Conservation (phyloP, 768 basidiomycete species). For the Macrolepiota albuminosa region DNA sequence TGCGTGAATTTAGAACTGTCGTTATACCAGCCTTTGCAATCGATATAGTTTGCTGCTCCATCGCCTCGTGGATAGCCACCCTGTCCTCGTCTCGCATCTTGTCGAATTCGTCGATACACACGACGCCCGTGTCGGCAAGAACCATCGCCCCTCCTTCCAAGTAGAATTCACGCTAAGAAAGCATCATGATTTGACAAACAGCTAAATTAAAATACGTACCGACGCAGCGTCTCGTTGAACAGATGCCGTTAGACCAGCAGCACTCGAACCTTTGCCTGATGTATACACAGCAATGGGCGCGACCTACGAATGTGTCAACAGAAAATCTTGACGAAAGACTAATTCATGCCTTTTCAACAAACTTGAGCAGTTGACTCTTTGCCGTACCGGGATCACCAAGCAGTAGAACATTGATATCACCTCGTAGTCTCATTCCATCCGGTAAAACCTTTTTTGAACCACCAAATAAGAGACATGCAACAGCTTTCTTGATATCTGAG, state of each 20-base stretch:
- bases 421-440: slow-evolving; percentile 94
- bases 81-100: slow-evolving; percentile 99
- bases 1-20: slow-evolving; percentile 92
- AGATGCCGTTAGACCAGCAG: slow-evolving; percentile 95
- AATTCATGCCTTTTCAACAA: slow-evolving; percentile 81
- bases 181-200: slow-evolving; percentile 5
- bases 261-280: slow-evolving; percentile 96
- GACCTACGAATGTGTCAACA: slow-evolving; percentile 50
- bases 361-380: slow-evolving; percentile 96
- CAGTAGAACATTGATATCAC: slow-evolving; percentile 95
- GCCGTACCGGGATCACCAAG: slow-evolving; percentile 99
- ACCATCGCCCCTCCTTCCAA: slow-evolving; percentile 99
- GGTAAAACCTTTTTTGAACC: slow-evolving; percentile 96
- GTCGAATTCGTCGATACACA: slow-evolving; percentile 99
- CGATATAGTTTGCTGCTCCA: slow-evolving; percentile 99
- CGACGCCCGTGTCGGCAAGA: slow-evolving; percentile 94
- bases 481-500: slow-evolving; percentile 96
- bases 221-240: slow-evolving; percentile 93
- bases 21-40: slow-evolving; percentile 99
- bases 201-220: slow-evolving; percentile 38
- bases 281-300: slow-evolving; percentile 98
- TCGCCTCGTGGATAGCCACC: slow-evolving; percentile 98
- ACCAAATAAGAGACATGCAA: slow-evolving; percentile 93
- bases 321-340: background rate
- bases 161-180: slow-evolving; percentile 87